Conservation (phyloP, 2,329 filamentous ascomycete species). For the Pseudocercospora pini-densiflorae region DNA sequence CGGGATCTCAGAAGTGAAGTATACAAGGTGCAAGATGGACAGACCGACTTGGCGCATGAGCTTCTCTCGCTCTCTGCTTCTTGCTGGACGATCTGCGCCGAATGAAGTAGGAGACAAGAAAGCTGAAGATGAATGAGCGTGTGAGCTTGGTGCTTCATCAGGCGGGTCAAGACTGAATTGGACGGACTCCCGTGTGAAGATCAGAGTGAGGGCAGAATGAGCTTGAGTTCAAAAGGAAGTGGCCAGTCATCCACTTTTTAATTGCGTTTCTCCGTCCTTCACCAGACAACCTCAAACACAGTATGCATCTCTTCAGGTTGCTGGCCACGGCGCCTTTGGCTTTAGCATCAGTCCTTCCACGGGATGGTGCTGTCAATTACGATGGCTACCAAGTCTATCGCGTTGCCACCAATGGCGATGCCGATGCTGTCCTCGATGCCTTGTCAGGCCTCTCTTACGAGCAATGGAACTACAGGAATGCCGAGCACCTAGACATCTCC, state of each 20-base stretch:
- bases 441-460: constrained; percentile 24
- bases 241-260: background rate
- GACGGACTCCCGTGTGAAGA: background rate
- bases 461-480: constrained; percentile 23
- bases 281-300: constrained; percentile 5
- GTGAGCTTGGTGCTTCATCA: background rate
- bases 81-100: constrained; percentile 12
- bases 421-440: constrained; percentile 13
- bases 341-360: constrained; percentile 20
- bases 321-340: constrained; percentile 21
- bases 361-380: constrained; percentile 20
- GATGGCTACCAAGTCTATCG: constrained; percentile 27
- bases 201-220: background rate
- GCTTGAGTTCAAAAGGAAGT: background rate
- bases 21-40: background rate
- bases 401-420: constrained; percentile 20
- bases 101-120: constrained; percentile 20
- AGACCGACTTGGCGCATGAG: constrained; percentile 17
- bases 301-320: constrained; percentile 18
- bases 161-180: background rate
- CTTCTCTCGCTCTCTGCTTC: constrained; percentile 13
- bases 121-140: background rate
- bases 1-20: too few relatives aligned
- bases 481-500: constrained; percentile 27
- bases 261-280: background rate